These are phyloP conservation scores for Entomortierella lignicola DNA, from an alignment of 192 early-diverging fungal genomes.

Conservation along the genomic window DNA sequence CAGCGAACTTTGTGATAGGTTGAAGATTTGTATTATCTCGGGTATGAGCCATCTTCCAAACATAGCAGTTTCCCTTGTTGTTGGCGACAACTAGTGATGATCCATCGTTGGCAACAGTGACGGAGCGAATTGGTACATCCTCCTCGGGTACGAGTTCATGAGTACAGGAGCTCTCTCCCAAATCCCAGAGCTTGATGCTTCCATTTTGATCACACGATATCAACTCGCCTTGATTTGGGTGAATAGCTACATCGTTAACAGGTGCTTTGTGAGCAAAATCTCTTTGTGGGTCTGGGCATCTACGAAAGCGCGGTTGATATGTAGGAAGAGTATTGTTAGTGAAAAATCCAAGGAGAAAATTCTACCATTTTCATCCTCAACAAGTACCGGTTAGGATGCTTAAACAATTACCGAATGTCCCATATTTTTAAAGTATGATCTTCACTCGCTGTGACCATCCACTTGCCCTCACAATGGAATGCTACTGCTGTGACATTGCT, in stretches of 20 bases:
- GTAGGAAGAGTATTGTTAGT: no score
- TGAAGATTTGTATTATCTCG: conserved; percentile 70
- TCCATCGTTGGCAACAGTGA: conserved; percentile 86
- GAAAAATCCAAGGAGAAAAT: no score
- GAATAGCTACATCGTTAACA: conserved; percentile 73
- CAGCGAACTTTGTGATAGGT: conserved; percentile 74
- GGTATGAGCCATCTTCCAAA: conserved; percentile 76
- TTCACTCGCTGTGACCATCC: conserved; percentile 83
- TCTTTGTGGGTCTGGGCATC: conserved; percentile 65
- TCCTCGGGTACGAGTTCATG: conserved; percentile 78
- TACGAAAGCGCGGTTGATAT: no score
- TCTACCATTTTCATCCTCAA: no score
- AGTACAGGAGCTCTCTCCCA: conserved; percentile 70
- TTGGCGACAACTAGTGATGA: conserved; percentile 86
- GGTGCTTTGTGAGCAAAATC: conserved; percentile 69
- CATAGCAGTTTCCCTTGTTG: conserved; percentile 81
- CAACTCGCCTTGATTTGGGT: conserved; percentile 85
- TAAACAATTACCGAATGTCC: conserved; percentile 71
- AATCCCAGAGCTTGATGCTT: conserved; percentile 76
- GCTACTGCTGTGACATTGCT: conserved; percentile 71
- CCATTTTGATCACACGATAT: conserved; percentile 88
- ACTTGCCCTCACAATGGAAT: conserved; percentile 77
- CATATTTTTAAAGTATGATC: conserved; percentile 85
- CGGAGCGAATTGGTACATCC: conserved; percentile 82
- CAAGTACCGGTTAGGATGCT: not conserved